Evolutionary conservation across 2,329 filamentous ascomycete genomes (phyloP), one percentile per base, ranked within the genome.

Genomic region (Seiridium unicorne): DNA sequence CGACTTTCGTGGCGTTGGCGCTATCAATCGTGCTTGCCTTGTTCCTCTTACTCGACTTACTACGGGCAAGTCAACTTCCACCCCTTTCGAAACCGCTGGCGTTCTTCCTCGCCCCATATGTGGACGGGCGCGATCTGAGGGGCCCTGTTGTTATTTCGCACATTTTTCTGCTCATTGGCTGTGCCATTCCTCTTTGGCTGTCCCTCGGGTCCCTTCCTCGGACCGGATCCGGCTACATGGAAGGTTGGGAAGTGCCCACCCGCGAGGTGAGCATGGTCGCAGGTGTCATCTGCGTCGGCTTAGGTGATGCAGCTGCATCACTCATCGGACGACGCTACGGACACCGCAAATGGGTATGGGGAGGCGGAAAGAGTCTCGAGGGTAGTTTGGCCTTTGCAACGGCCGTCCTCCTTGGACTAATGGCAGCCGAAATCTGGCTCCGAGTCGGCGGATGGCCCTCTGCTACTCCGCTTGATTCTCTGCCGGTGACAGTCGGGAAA

Each of bases 141-240:
- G 95, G 95, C 0, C 95, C 95, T 0, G 93, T 99, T 35, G 94
- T 99, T 48, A 90, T 99, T 57, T 96, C 91, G 0, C 95, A 98
- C 73, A 96, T 99, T 55, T 99, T 99, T 71, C 82, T 99, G 9
- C 84, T 98, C 4, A 92, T 98, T 58, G 95, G 95, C 42, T 98
- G 95, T 68, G 94, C 94, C 6, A 93, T 98, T 4, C 95, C 95
- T 0, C 84, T 98, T 2, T 98, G 95, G 95, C 82, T 97, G 2
- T 90, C 88, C 3, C 82, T 97, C 10, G 91, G 91, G 0, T 87
- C 89, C 1, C 78, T 91, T 0, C 77, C 84, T 0, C 84, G 90
- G 3, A 77, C 70, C 0, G 87, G 84, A 1, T 69, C 76, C 0
- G 81, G 75, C 8, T 83, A 83, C 32, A 86, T 89, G 73, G 68